phyloP scores from a whole-genome alignment of 805 yeast species.

The Metschnikowia santaceciliae region DNA sequence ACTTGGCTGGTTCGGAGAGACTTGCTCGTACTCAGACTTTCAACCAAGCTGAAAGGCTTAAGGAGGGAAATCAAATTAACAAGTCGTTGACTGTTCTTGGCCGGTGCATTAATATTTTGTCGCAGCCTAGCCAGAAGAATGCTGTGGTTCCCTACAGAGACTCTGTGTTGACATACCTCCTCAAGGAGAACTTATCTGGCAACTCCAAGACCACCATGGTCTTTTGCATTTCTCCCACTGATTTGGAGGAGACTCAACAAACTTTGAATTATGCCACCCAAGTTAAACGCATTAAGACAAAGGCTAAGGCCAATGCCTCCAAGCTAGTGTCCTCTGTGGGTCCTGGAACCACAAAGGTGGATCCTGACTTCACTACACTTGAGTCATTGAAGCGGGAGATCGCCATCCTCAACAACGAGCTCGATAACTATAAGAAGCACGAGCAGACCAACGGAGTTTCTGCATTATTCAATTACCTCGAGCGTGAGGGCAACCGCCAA shows the following conservation, averaged over 20 bases:
- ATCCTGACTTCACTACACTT: conserved; percentile 24
- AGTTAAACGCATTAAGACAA: conserved; percentile 64
- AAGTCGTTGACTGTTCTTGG: conserved; percentile 77
- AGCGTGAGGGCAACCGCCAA: conserved; percentile 26
- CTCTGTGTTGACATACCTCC: conserved; percentile 67
- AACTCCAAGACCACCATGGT: conserved; percentile 84
- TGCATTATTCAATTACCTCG: conserved; percentile 30
- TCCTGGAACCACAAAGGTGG: conserved; percentile 30
- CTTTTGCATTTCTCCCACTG: conserved; percentile 81
- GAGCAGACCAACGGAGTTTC: conserved; percentile 16
- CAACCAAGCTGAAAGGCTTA: conserved; percentile 49
- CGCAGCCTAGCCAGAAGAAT: conserved; percentile 38
- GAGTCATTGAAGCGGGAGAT: conserved; percentile 31
- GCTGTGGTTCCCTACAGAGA: conserved; percentile 67
- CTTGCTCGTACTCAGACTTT: conserved; percentile 58
- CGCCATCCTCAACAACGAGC: conserved; percentile 22
- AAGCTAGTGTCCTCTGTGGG: conserved; percentile 26
- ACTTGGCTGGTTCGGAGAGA: conserved; percentile 81
- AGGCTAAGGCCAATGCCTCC: conserved; percentile 44
- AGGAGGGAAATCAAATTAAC: conserved; percentile 76
- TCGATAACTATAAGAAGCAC: conserved; percentile 10
- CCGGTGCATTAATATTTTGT: conserved; percentile 50
- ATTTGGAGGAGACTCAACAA: conserved; percentile 71
- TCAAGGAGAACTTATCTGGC: conserved; percentile 76
- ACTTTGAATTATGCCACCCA: conserved; percentile 76